Conservation (phyloP, 75 land plant species). For the Selaginella tamariscina region DNA sequence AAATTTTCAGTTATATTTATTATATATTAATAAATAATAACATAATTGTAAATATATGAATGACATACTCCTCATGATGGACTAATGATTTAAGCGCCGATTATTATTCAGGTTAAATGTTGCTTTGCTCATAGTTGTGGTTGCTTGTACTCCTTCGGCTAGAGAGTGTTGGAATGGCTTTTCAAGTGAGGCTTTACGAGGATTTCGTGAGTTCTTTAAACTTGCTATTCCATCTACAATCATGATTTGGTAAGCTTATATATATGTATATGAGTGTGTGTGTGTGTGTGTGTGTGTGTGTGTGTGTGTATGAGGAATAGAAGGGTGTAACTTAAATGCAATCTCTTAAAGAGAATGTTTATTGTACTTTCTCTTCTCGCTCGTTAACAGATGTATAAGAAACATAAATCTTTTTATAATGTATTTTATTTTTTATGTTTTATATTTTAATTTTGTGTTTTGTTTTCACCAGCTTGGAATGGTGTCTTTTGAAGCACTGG, state of each 20-base stretch:
- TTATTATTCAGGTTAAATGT: constrained; percentile 23
- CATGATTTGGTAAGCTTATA: constrained; percentile 20
- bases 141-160: background rate
- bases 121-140: constrained; percentile 11
- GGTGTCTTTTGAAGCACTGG: constrained; percentile 48
- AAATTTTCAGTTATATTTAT: background rate
- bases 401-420: too few relatives aligned
- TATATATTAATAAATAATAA: too few relatives aligned
- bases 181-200: constrained; percentile 18
- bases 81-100: constrained; percentile 11
- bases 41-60: too few relatives aligned
- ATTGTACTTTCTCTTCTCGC: too few relatives aligned
- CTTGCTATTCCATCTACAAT: constrained; percentile 13
- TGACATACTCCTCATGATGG: background rate
- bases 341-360: too few relatives aligned
- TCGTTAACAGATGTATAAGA: too few relatives aligned
- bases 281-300: too few relatives aligned
- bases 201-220: constrained; percentile 8
- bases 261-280: too few relatives aligned
- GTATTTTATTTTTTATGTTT: too few relatives aligned
- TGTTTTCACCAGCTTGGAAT: constrained; percentile 40
- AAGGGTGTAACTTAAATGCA: too few relatives aligned
- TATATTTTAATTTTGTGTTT: too few relatives aligned
- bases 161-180: constrained; percentile 19
- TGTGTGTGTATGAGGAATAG: too few relatives aligned